phyloP scores from a whole-genome alignment of 2,329 filamentous ascomycete genomes.

The Penicillium polonicum region DNA sequence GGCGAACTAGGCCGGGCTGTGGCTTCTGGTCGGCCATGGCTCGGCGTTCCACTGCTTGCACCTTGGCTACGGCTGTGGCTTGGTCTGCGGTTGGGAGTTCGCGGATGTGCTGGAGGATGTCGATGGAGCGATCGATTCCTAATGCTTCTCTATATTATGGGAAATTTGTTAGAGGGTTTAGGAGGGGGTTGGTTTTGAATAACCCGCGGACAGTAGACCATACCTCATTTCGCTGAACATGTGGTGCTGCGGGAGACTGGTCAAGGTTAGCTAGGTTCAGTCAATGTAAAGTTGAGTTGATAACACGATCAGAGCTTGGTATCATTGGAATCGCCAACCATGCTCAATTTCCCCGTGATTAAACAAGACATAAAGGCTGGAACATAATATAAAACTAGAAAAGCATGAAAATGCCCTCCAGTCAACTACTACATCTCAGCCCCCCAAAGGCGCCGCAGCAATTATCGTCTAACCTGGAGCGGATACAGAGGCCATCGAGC shows the following conservation, averaged over 20 bases:
- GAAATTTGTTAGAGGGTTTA: not conserved
- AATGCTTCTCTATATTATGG: constrained; percentile 53
- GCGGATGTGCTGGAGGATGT: constrained; percentile 90
- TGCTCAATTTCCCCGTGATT: not conserved
- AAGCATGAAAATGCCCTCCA: not conserved
- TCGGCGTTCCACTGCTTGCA: constrained; percentile 74
- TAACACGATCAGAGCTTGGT: not conserved
- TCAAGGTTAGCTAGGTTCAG: constrained; percentile 11
- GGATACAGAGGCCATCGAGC: not conserved
- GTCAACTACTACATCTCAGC: not conserved
- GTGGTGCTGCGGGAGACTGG: constrained; percentile 83
- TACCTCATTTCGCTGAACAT: constrained; percentile 90
- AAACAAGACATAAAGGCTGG: not conserved
- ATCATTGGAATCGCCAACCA: not conserved
- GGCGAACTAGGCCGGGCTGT: constrained; percentile 71
- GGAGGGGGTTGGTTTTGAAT: not conserved
- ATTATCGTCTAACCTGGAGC: not conserved
- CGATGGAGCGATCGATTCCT: constrained; percentile 66
- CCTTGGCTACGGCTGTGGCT: constrained; percentile 65
- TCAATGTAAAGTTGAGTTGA: not conserved
- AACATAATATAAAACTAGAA: not conserved
- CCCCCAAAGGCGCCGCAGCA: not conserved
- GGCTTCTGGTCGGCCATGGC: constrained; percentile 79
- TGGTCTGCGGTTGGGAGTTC: constrained; percentile 63
- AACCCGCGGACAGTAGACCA: not conserved